phyloP scores from a whole-genome alignment of 306 rosid genomes.

The Boehmeria nivea region DNA sequence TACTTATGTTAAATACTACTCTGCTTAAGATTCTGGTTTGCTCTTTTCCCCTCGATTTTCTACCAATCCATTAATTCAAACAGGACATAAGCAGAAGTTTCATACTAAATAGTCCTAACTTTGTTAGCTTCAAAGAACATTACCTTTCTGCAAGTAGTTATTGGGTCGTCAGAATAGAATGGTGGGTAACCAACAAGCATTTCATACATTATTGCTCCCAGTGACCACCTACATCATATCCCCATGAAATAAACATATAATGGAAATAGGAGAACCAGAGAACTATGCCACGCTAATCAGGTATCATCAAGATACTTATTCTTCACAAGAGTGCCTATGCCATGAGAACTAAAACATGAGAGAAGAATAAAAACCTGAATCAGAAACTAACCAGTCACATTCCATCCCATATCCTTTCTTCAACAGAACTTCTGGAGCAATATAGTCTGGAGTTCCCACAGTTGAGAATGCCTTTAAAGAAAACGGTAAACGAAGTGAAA shows the following conservation, averaged over 20 bases:
- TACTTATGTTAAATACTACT: no score
- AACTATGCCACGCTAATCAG: neutral
- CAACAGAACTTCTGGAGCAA: constrained; percentile 94
- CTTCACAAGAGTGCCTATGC: no score
- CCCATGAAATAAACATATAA: constrained; percentile 17
- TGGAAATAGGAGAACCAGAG: constrained; percentile 16
- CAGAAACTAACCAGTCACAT: constrained; percentile 86
- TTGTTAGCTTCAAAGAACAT: constrained; percentile 14
- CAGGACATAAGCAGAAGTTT: constrained; percentile 16
- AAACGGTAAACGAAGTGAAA: neutral
- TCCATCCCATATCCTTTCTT: constrained; percentile 99
- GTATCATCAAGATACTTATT: neutral
- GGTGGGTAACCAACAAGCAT: constrained; percentile 99
- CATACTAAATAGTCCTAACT: neutral
- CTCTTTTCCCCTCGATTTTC: no score
- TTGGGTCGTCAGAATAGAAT: constrained; percentile 92
- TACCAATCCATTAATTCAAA: constrained; percentile 6
- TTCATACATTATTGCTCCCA: constrained; percentile 97
- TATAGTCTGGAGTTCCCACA: constrained; percentile 97
- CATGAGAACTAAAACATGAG: constrained; percentile 12
- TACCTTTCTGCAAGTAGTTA: constrained; percentile 95
- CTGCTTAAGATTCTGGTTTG: no score
- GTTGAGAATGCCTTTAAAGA: constrained; percentile 86
- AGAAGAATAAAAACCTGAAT: constrained; percentile 18
- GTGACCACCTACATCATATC: constrained; percentile 73